Evolutionary conservation across 2,329 filamentous ascomycete species (phyloP), one percentile per base, ranked within the genome.

Genomic region (Claviceps quebecensis): DNA sequence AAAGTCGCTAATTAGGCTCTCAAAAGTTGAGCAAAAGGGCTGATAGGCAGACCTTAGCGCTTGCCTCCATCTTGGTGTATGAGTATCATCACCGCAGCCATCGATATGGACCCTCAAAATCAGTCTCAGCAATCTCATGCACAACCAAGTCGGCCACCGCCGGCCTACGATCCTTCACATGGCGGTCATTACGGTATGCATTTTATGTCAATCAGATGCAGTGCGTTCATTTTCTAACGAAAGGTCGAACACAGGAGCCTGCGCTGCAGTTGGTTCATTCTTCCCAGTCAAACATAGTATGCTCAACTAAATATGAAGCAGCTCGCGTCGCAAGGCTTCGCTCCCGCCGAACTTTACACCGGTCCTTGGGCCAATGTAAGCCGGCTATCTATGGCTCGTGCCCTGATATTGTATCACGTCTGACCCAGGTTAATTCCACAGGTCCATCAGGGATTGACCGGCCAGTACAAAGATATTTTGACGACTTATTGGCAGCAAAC

Each of bases 401-500:
- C 11, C 23, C 13, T 19, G 8, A 5, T 22, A 8, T 48, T 14
- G 40, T 7, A 44, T 14, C 19, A 14, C 11, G 14, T 38, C 49
- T 54, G 41, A 53, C 41, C 13, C 17, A 16, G 3, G 19, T 5
- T n/a, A n/a, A 52, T 19, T 51, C 14, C 26, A 49, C 62, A 94
- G 87, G 88, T 97, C 57, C 95, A 95, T 64, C 93, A 98, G 77
- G 93, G 93, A 48, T 77, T 98, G 47, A 86, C 84, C 53, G 90
- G 89, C 55, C 85, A 86, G 56, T 95, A 96, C 68, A 91, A 95
- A 66, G 93, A 98, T 67, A 96, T 97, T 62, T 76, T 98, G 60
- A 96, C 94, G 44, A 96, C 91, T 5, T 98, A 98, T 72, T 98
- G 93, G 93, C 93, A 98, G 69, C 91, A 98, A 64, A 93, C 90